Conservation (phyloP, 2,329 filamentous ascomycete genomes). For the Xylariaceae sp. region DNA sequence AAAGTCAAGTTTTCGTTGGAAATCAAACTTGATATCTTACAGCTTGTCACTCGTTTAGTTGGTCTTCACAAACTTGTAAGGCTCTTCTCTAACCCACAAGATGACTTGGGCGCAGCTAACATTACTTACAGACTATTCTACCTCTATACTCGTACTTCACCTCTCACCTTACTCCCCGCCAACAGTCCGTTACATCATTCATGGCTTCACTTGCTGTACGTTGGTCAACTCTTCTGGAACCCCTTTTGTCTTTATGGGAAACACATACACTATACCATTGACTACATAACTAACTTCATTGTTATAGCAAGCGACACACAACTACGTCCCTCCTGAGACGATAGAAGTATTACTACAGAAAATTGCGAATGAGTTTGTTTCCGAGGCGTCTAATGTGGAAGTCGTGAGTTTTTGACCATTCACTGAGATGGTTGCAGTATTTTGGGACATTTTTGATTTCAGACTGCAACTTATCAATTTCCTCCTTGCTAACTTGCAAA, state of each 20-base stretch:
- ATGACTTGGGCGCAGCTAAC: slow-evolving; percentile 5
- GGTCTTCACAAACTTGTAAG: slow-evolving; percentile 69
- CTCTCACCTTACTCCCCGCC: slow-evolving; percentile 82
- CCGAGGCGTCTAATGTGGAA: slow-evolving; percentile 84
- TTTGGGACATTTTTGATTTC: background rate
- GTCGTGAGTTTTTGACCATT: slow-evolving; percentile 50
- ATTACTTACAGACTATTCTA: slow-evolving; percentile 57
- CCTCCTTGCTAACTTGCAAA: slow-evolving; percentile 2
- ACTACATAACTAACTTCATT: slow-evolving; percentile 1
- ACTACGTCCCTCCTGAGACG: slow-evolving; percentile 84
- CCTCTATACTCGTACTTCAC: slow-evolving; percentile 94
- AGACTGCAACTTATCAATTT: background rate
- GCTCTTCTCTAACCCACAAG: background rate
- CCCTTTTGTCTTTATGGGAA: background rate
- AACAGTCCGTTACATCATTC: slow-evolving; percentile 88
- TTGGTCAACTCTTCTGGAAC: background rate
- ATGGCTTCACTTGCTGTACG: slow-evolving; percentile 71
- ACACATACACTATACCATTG: background rate
- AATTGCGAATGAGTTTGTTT: slow-evolving; percentile 98
- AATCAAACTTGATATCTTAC: slow-evolving; percentile 81
- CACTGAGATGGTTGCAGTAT: slow-evolving; percentile 26
- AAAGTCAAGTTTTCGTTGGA: slow-evolving; percentile 83
- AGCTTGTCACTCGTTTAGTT: slow-evolving; percentile 84
- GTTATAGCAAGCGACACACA: slow-evolving; percentile 70
- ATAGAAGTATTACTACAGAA: slow-evolving; percentile 88